Base-by-base conservation (phyloP, 1,284 basidiomycete genomes). In the Somion occarium region DNA sequence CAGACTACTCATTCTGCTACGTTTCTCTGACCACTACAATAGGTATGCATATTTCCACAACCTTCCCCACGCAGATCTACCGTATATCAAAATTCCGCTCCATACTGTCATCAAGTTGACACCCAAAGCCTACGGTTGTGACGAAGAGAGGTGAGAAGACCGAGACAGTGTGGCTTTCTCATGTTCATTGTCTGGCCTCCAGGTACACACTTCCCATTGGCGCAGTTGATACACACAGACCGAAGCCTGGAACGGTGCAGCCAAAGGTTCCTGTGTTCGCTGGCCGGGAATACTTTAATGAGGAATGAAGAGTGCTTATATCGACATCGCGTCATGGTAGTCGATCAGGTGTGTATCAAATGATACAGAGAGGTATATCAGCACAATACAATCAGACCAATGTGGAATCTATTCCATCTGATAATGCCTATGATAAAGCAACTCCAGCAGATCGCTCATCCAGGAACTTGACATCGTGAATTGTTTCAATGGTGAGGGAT, bases 91-190 rank as follows among this genome's bases (percentile, higher is more conserved):
- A 70, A 91, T 95, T 48, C 93, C 93, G 0, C 71, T 98, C 50
- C 97, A 99, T 67, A 99, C 96, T 0, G 88, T 99, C 27, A 98
- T 99, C 69, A 98, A 98, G 71, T 78, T 99, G 49, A 98, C 96
- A 0, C 97, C 97, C 2, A 94, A 93, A 66, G 97, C 97, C 1
- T 99, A 99, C 65, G 97, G 97, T 19, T 99, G 96, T 73, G 93
- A 98, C 67, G 97, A 99, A 69, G 94, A 96, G 68, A 79, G 97
- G 76, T 93, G 64, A 53, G 70, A 5, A 5, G n/a, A 37, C 9
- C 34, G n/a, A 11, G 34, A 37, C 34, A 37, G 9, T 11, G 11
- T n/a, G 11, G 34, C 34, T 37, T 37, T n/a, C n/a, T n/a, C n/a
- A n/a, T n/a, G n/a, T n/a, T n/a, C n/a, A 37, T 9, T n/a, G 34